Percentiles rank a stretch among this genome's conserved stretches.
Evolutionary conservation across 139 green algal genomes (phyloP).

Genomic region (Volvox reticuliferus): DNA sequence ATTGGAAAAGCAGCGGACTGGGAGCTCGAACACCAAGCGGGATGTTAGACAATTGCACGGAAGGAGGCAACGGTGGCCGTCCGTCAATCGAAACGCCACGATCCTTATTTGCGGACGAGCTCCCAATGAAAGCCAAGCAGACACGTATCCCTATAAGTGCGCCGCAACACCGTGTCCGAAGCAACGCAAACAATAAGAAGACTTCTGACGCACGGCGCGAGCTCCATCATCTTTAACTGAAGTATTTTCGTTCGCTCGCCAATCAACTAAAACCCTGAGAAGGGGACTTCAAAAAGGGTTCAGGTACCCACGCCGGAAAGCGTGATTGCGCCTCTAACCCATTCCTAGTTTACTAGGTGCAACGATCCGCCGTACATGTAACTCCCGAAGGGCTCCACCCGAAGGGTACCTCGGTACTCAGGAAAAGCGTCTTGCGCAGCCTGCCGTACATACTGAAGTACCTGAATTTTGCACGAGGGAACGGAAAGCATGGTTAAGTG

Average conservation of each 20-base stretch:
- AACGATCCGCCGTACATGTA: neutral
- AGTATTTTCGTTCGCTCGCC: neutral
- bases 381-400: conserved; percentile 30
- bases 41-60: no score
- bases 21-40: neutral
- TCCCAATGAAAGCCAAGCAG: neutral
- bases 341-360: neutral
- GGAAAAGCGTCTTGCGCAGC: conserved; percentile 8
- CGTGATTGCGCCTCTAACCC: neutral
- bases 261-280: no score
- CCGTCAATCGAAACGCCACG: neutral
- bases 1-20: no score
- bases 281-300: no score
- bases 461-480: neutral
- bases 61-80: neutral
- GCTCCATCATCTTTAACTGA: neutral
- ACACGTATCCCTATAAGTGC: neutral
- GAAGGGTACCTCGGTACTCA: neutral
- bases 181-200: neutral
- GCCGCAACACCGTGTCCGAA: neutral
- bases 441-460: neutral
- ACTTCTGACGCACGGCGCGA: neutral
- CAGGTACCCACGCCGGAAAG: neutral
- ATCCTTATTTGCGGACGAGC: no score
- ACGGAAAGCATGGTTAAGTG: neutral